Conservation (phyloP, 441 rosid genomes). For the Biscutella auriculata region DNA sequence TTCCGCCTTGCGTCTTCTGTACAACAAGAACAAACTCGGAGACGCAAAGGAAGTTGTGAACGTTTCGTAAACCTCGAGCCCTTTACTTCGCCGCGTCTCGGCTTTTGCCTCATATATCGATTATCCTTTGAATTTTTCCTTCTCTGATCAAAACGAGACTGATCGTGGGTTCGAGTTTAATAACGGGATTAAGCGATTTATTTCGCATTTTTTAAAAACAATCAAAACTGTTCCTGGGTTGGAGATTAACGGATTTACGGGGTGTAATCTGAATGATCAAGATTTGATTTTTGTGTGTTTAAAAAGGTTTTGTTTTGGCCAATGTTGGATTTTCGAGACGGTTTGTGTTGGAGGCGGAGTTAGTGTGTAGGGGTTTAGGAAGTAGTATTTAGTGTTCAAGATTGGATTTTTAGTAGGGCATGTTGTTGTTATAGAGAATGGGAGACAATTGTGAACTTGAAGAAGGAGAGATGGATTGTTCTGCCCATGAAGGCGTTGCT, state of each 20-base stretch:
- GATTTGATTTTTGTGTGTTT: not conserved
- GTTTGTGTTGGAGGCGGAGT: constrained; percentile 9
- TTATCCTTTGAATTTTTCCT: not conserved
- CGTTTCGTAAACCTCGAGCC: constrained; percentile 15
- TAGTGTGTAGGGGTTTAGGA: constrained; percentile 7
- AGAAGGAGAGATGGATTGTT: constrained; percentile 22
- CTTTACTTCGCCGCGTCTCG: constrained; percentile 6
- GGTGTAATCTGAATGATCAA: not conserved
- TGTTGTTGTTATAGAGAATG: not conserved
- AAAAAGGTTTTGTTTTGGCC: constrained; percentile 4
- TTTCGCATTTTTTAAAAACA: not conserved
- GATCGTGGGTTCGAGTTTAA: constrained; percentile 11
- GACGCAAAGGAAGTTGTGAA: constrained; percentile 11
- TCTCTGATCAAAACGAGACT: not conserved
- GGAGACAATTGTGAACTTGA: constrained; percentile 21
- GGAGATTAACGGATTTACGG: not conserved
- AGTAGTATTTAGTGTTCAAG: not conserved
- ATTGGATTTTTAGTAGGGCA: too few relatives aligned
- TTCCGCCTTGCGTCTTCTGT: constrained; percentile 20
- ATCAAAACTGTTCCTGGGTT: not conserved
- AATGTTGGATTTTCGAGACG: constrained; percentile 26
- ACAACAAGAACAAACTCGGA: constrained; percentile 16
- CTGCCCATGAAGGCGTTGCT: constrained; percentile 5
- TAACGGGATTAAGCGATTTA: constrained; percentile 5
- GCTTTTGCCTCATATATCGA: not conserved